These are phyloP conservation scores for Hortiboletus campestris DNA, from an alignment of 768 basidiomycete genomes.

Conservation along the genomic window DNA sequence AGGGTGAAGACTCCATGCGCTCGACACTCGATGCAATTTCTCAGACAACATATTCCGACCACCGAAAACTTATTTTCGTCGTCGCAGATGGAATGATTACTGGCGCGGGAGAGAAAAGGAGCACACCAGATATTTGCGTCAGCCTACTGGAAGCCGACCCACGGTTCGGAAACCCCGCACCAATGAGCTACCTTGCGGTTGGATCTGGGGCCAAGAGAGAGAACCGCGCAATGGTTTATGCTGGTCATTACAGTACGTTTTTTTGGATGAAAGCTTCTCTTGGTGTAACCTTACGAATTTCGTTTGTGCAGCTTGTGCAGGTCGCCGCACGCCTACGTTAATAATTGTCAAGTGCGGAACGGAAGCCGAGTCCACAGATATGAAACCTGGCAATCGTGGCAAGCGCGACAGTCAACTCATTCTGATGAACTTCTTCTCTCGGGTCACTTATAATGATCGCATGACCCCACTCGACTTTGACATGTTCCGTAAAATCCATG, in stretches of 20 bases:
- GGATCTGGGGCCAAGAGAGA: slow-evolving; percentile 86
- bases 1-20: slow-evolving; percentile 89
- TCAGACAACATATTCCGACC: slow-evolving; percentile 85
- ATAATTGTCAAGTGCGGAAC: slow-evolving; percentile 97
- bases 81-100: slow-evolving; percentile 99
- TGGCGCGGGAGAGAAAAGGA: slow-evolving; percentile 91
- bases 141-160: slow-evolving; percentile 88
- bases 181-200: slow-evolving; percentile 91
- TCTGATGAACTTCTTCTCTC: slow-evolving; percentile 99
- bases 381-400: slow-evolving; percentile 96
- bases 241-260: slow-evolving; percentile 94
- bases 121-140: slow-evolving; percentile 97
- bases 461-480: slow-evolving; percentile 98
- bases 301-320: slow-evolving; percentile 60
- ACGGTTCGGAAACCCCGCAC: slow-evolving; percentile 91
- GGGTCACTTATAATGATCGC: slow-evolving; percentile 98
- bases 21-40: slow-evolving; percentile 95
- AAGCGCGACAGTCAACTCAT: slow-evolving; percentile 99
- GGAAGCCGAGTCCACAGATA: slow-evolving; percentile 78
- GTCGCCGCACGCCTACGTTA: slow-evolving; percentile 89
- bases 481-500: slow-evolving; percentile 93
- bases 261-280: neutral
- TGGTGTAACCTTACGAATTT: neutral
- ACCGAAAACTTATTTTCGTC: slow-evolving; percentile 87
- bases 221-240: slow-evolving; percentile 97